Evolutionary conservation across 352 stramenopile species (phyloP), one percentile per base, ranked within the genome.

Genomic region (Globisporangium recalcitrans): DNA sequence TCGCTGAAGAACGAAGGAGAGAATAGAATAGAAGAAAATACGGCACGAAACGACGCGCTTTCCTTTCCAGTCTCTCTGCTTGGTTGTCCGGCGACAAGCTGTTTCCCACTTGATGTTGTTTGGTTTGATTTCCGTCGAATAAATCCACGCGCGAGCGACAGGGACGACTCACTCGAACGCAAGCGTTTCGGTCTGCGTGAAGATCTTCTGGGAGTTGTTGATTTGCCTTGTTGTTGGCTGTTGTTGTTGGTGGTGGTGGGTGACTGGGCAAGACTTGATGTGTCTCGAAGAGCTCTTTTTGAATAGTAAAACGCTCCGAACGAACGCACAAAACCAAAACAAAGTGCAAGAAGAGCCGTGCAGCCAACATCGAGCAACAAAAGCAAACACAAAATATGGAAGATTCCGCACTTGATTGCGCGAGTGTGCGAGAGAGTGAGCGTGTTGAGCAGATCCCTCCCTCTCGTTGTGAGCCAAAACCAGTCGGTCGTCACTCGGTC

Each of bases 221-320:
- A 44, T 4, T n/a, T 44, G 36, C 4, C 11, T 38, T 38, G 32
- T 14, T 34, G 31, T 9, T 34, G 6, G 29, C 9, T 32, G 29
- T 8, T 34, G n/a, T n/a, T n/a, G n/a, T n/a, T n/a, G n/a, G n/a
- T n/a, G n/a, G n/a, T n/a, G n/a, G n/a, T n/a, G n/a, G n/a, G n/a
- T n/a, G n/a, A n/a, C n/a, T n/a, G n/a, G n/a, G n/a, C n/a, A n/a
- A 11, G 5, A 27, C 4, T 19, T 31, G 27, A 32, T 44, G 52
- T 57, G 27, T 13, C 19, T 46, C 7, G 16, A 57, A 55, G 52
- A 2, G 52, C 29, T 34, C 52, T 36, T 58, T 58, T 58, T 58
- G 52, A 19, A 58, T n/a, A 58, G 27, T 58, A 44, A 58, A 42
- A n/a, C 5, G 21, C 27, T 9, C 14, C 13, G 13, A 46, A 14